Base-by-base conservation (phyloP, 257 asterid species). In the Jacaranda copaia region DNA sequence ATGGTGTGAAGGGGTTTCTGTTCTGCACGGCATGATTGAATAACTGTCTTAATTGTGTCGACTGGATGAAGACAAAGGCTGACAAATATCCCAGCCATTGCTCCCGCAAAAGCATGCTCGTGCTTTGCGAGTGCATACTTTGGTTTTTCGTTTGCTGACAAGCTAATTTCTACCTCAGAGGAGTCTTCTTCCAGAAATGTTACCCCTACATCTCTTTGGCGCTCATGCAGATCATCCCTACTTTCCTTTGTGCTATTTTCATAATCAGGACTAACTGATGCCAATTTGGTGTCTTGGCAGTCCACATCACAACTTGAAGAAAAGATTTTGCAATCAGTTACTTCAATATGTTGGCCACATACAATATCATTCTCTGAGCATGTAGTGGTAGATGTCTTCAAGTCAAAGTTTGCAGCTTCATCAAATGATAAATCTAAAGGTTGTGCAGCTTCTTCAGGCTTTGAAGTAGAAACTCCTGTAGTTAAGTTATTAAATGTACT, bases 51-150 rank as follows among this genome's bases (percentile, higher is more conserved):
- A 59, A 93, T 68, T 38, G 99, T 95, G 81, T 95, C 99, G 79
- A 93, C 69, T 2, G 98, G 99, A 80, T 95, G 99, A 69, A 95
- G 86, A 84, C 94, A 90, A 72, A 93, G 90, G 89, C 97, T 95
- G 61, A 95, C 99, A 77, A 84, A 89, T 72, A 90, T 76, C 68
- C 99, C 99, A 9, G 99, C 96, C 97, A 93, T 91, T 36, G 98
- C 98, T 70, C 99, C 98, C 6, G 99, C 98, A 87, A 91, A 85
- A 68, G 99, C 99, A 84, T 95, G 99, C 75, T 90, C 93, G 74
- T 84, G 96, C 81, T 84, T 88, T 78, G 97, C 98, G 77, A 87
- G 75, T 49, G 81, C 58, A 80, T 74, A 72, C 11, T 49, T 81
- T 60, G 86, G 83, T 39, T 83, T 89, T 77, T 77, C 83, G 83